A percentile compares a stretch with the other conserved stretches of the same genome.
phyloP scores from a whole-genome alignment of 192 early-diverging fungal genomes.

The Martensiomyces pterosporus region DNA sequence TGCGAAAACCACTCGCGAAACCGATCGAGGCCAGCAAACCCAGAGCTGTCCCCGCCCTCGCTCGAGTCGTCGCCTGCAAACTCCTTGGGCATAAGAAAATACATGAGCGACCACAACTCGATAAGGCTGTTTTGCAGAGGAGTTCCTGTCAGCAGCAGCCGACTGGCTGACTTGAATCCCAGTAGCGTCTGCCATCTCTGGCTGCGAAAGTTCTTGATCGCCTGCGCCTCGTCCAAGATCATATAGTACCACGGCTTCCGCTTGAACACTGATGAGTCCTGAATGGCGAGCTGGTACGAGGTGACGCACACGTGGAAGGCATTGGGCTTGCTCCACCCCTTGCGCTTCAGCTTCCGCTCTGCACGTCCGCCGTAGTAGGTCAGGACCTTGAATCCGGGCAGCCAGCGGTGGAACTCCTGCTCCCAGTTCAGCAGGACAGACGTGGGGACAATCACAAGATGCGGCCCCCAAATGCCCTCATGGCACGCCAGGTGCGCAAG shows the following conservation, averaged over 20 bases:
- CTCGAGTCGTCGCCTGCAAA: constrained; percentile 60
- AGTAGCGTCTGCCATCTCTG: constrained; percentile 85
- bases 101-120: constrained; percentile 81
- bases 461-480: constrained; percentile 78
- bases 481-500: constrained; percentile 74
- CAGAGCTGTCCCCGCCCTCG: constrained; percentile 64
- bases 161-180: constrained; percentile 71
- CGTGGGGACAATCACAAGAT: constrained; percentile 88
- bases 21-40: constrained; percentile 74
- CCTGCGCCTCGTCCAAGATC: constrained; percentile 95
- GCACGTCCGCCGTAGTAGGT: constrained; percentile 67
- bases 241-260: constrained; percentile 81
- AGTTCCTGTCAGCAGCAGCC: constrained; percentile 93
- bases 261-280: constrained; percentile 66
- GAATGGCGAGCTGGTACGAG: constrained; percentile 70
- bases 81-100: constrained; percentile 90
- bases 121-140: constrained; percentile 93
- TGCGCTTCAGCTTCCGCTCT: constrained; percentile 42
- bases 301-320: constrained; percentile 78
- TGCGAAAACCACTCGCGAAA: constrained; percentile 86
- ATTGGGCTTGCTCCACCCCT: constrained; percentile 62
- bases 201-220: constrained; percentile 90
- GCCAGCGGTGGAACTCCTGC: constrained; percentile 85
- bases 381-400: constrained; percentile 57
- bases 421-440: constrained; percentile 92